Base-by-base conservation (phyloP, 129 eudicot genomes). In the Glebionis coronaria region DNA sequence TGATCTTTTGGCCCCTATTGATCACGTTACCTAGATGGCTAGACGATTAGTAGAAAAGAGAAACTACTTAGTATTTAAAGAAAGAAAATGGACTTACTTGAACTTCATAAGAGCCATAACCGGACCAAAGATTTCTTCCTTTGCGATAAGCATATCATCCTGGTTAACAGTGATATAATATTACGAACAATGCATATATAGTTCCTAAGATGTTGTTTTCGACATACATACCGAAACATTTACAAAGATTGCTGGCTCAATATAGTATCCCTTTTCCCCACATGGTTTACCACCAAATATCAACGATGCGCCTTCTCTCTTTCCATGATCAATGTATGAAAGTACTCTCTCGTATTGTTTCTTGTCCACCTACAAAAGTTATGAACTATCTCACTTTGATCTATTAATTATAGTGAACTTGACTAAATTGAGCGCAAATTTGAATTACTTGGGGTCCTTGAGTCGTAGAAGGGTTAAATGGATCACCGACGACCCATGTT, bases 101-200 rank as follows among this genome's bases (percentile, higher is more conserved):
- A 91, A 91, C 79, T 87, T 87, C 72, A 91, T 72, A 53, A 91
- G 60, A 44, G 84, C 79, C 77, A 87, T 83, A 40, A 91, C 96
- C 8, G 97, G 97, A 12, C 97, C 97, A 42, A 91, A 91, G 46
- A 88, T 91, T 72, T 91, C 97, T 6, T 91, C 94, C 28, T 66
- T 85, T 4, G 97, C 97, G 3, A 91, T 88, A 14, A 51, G 13
- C 94, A 88, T 88, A 59, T 85, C 79, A 59, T 91, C 97, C 97
- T 91, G 75, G 47, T 61, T 38, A 25, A 27, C 50, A 72, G 15
- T 3, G 35, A 18, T n/a, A 40, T n/a, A 51, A 21, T 9, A 58
- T 70, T 59, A 31, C 4, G 0, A 35, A 25, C 21, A 16, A 15
- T 13, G 18, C 12, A 1, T n/a, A 57, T 53, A 42, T 21, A 15